phyloP scores from a whole-genome alignment of 768 basidiomycete species.

The Podaxis sp. region DNA sequence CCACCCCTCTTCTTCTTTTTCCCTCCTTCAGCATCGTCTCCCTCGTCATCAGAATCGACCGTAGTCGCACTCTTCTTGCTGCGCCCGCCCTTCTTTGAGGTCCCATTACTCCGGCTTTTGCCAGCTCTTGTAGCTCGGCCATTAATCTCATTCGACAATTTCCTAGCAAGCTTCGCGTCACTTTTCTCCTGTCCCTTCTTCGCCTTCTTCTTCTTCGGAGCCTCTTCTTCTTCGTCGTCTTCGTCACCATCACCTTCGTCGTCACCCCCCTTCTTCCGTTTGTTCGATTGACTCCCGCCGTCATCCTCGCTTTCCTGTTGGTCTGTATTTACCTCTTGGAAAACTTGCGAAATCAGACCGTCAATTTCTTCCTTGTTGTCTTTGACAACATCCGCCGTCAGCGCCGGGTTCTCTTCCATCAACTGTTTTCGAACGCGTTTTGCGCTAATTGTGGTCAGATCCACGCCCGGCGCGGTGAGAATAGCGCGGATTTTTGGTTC shows the following conservation, averaged over 20 bases:
- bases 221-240: slow-evolving; percentile 31
- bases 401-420: slow-evolving; percentile 46
- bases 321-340: slow-evolving; percentile 51
- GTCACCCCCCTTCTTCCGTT: slow-evolving; percentile 38
- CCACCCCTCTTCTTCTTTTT: slow-evolving; percentile 44
- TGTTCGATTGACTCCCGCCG: slow-evolving; percentile 33
- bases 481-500: slow-evolving; percentile 66
- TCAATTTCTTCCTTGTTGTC: slow-evolving; percentile 71
- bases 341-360: slow-evolving; percentile 63
- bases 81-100: slow-evolving; percentile 42
- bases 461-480: slow-evolving; percentile 73
- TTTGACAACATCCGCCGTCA: slow-evolving; percentile 63
- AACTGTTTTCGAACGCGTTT: slow-evolving; percentile 85
- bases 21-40: slow-evolving; percentile 39
- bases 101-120: slow-evolving; percentile 33
- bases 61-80: slow-evolving; percentile 55
- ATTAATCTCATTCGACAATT: slow-evolving; percentile 71
- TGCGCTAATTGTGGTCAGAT: slow-evolving; percentile 80
- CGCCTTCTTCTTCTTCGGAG: slow-evolving; percentile 49
- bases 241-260: slow-evolving; percentile 30
- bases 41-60: slow-evolving; percentile 56
- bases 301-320: slow-evolving; percentile 31
- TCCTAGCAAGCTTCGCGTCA: slow-evolving; percentile 71
- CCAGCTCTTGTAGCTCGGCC: slow-evolving; percentile 53
- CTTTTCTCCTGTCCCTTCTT: slow-evolving; percentile 51